These are phyloP conservation scores for Leishmania amazonensis DNA, from an alignment of 208 protist genomes.

Conservation along the genomic window DNA sequence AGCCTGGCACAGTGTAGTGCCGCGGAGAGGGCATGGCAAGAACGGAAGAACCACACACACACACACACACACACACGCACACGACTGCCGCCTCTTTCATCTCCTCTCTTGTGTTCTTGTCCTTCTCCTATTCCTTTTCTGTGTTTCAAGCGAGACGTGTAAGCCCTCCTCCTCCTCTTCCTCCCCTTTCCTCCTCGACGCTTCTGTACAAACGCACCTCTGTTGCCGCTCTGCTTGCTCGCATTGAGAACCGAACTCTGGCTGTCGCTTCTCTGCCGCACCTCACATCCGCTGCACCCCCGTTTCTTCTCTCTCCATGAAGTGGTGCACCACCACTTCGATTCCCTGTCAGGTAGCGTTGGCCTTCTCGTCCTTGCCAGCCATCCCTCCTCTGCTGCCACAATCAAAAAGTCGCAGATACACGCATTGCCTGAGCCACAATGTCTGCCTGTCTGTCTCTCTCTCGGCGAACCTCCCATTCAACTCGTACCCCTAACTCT, in stretches of 20 bases:
- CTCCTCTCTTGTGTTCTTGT: neutral
- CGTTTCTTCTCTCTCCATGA: neutral
- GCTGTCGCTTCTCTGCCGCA: neutral
- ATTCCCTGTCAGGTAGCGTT: neutral
- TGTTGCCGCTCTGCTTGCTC: neutral
- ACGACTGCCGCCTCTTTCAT: neutral
- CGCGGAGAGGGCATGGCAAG: neutral
- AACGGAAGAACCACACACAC: neutral
- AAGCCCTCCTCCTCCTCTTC: neutral
- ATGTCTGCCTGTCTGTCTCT: neutral
- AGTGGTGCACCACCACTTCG: neutral
- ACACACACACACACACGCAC: constrained; percentile 3
- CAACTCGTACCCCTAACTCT: too few relatives aligned
- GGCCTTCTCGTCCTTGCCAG: neutral
- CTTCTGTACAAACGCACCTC: neutral
- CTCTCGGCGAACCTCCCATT: too few relatives aligned
- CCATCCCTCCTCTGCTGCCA: neutral
- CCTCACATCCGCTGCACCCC: too few relatives aligned
- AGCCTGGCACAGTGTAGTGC: neutral
- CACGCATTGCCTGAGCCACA: neutral
- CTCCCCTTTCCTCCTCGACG: neutral
- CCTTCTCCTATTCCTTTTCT: neutral
- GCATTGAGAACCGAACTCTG: neutral
- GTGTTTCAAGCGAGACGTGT: neutral
- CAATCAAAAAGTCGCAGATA: neutral